A percentile compares a stretch with the other conserved stretches of the same genome.
These are phyloP conservation scores for Phlyctochytrium planicorne DNA, from an alignment of 192 early-diverging fungal species.

Conservation along the genomic window DNA sequence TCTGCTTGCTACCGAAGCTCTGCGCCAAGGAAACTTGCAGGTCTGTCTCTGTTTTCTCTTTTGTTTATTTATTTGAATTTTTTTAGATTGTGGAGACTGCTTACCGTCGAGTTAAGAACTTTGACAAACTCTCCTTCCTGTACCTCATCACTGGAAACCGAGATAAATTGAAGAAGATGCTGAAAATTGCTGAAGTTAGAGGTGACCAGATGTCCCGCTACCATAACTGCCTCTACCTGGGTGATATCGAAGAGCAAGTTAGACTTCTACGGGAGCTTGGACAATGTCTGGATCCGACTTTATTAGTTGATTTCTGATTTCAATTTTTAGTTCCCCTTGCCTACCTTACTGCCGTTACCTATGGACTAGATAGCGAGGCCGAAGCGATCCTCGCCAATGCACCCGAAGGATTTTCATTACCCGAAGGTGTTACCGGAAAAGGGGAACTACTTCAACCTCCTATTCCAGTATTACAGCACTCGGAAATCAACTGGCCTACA, in stretches of 20 bases:
- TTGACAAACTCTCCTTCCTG: conserved; percentile 92
- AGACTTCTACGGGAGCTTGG: conserved; percentile 80
- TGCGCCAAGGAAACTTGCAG: conserved; percentile 86
- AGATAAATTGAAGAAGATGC: conserved; percentile 92
- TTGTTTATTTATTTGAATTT: not conserved
- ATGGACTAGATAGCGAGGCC: conserved; percentile 85
- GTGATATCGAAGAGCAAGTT: conserved; percentile 90
- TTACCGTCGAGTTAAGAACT: conserved; percentile 89
- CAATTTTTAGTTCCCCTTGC: conserved; percentile 71
- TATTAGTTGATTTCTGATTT: conserved; percentile 9
- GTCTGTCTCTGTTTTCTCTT: conserved; percentile 33
- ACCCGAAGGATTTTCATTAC: no score
- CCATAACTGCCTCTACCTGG: conserved; percentile 89
- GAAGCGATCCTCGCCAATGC: conserved; percentile 80
- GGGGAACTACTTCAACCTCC: conserved; percentile 65
- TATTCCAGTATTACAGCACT: conserved; percentile 67
- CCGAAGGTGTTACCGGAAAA: no score
- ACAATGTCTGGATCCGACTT: conserved; percentile 72
- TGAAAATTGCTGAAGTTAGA: conserved; percentile 86
- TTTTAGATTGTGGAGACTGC: conserved; percentile 80
- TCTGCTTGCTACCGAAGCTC: conserved; percentile 83
- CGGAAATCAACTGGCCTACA: conserved; percentile 91
- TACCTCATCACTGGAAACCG: conserved; percentile 90
- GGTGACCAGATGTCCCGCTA: conserved; percentile 86
- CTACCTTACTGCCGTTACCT: conserved; percentile 86